phyloP scores from a whole-genome alignment of 768 basidiomycete genomes.

The Rhodotorula paludigena region DNA sequence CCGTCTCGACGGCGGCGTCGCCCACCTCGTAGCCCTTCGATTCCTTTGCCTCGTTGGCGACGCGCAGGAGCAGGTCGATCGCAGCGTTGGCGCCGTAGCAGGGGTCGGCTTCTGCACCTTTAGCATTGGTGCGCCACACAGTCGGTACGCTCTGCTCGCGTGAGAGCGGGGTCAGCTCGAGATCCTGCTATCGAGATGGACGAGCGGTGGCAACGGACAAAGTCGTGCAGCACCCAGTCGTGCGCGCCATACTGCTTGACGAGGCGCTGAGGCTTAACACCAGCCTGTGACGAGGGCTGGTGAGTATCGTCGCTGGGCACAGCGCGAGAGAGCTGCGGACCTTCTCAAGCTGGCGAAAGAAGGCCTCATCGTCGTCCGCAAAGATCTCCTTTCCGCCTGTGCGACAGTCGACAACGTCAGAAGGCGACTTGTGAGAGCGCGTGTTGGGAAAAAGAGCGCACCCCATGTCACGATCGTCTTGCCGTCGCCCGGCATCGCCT shows the following conservation, averaged over 20 bases:
- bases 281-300: slow-evolving; percentile 3
- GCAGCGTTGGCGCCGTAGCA: slow-evolving; percentile 12
- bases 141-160: not conserved
- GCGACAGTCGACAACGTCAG: not conserved
- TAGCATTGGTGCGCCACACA: not conserved
- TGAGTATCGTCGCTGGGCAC: too few species aligned
- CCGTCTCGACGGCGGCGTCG: too few species aligned
- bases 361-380: slow-evolving; percentile 24
- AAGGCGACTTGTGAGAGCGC: not conserved
- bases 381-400: slow-evolving; percentile 28
- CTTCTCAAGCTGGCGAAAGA: slow-evolving; percentile 1
- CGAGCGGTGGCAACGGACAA: not conserved
- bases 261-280: slow-evolving; percentile 12
- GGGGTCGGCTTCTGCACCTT: slow-evolving; percentile 1
- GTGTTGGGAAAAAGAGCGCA: not conserved
- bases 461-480: slow-evolving; percentile 36
- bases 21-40: too few species aligned
- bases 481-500: slow-evolving; percentile 23
- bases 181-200: not conserved
- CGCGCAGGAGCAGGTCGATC: not conserved
- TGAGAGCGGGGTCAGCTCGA: not conserved
- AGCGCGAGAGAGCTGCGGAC: too few species aligned
- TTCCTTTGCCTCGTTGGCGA: not conserved
- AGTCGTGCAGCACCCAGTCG: slow-evolving; percentile 9
- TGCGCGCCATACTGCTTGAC: slow-evolving; percentile 3